A percentile compares a stretch with the other conserved stretches of the same genome.
Conservation (phyloP, 1,284 basidiomycete genomes). For the Neonothopanus nambi region DNA sequence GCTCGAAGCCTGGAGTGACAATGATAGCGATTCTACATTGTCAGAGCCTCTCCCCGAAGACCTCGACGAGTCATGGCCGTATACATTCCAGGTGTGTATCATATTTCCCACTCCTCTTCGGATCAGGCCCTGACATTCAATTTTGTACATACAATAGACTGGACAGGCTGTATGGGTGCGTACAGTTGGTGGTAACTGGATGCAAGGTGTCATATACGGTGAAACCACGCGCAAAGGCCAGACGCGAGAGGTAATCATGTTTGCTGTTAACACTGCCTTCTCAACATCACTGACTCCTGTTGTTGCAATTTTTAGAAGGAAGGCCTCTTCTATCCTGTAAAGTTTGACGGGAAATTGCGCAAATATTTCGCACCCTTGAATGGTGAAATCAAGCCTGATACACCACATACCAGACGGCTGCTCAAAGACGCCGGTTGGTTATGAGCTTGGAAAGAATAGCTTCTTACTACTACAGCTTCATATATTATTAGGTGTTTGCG, state of each 20-base stretch:
- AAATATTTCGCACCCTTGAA: conserved; percentile 61
- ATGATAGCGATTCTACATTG: conserved; percentile 33
- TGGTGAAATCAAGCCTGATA: conserved; percentile 65
- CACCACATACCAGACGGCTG: conserved; percentile 35
- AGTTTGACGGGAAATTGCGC: conserved; percentile 44
- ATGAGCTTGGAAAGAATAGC: not conserved
- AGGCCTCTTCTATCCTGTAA: conserved; percentile 53
- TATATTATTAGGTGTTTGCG: too few relatives aligned
- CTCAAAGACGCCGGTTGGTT: conserved; percentile 42
- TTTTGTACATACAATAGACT: too few relatives aligned
- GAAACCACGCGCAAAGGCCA: conserved; percentile 41
- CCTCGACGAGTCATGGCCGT: conserved; percentile 55
- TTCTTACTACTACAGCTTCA: too few relatives aligned
- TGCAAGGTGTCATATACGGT: conserved; percentile 45
- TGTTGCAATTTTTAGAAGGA: conserved; percentile 32
- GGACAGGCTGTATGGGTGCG: conserved; percentile 55
- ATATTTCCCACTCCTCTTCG: not conserved
- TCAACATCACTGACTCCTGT: conserved; percentile 6
- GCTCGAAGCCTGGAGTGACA: conserved; percentile 35
- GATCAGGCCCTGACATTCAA: not conserved
- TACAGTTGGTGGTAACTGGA: conserved; percentile 50
- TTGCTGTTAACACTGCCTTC: not conserved
- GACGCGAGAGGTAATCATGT: conserved; percentile 43
- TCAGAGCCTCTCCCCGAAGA: conserved; percentile 38
- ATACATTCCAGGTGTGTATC: conserved; percentile 48